A percentile compares a stretch with the other conserved stretches of the same genome.
Conservation (phyloP, 441 rosid species). For the Pelargonium australe region DNA sequence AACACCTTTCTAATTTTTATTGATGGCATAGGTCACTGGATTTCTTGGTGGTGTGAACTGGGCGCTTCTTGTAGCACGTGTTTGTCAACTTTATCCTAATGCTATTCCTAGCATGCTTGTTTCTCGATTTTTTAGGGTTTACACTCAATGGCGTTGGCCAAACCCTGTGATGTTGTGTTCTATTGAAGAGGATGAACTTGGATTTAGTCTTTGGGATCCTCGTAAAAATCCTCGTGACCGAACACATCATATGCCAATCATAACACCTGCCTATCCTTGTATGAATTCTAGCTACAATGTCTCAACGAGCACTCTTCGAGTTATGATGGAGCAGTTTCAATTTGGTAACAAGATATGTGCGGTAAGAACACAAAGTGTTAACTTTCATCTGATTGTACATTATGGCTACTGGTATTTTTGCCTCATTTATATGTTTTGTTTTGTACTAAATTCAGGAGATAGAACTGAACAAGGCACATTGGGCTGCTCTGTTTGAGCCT, state of each 20-base stretch:
- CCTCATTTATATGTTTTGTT: background rate
- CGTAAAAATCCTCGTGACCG: constrained; percentile 56
- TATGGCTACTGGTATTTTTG: background rate
- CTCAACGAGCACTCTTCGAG: constrained; percentile 55
- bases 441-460: constrained; percentile 39
- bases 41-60: constrained; percentile 77
- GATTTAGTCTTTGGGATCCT: constrained; percentile 74
- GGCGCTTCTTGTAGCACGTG: constrained; percentile 69
- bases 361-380: constrained; percentile 29
- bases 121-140: constrained; percentile 82
- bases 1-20: background rate
- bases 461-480: constrained; percentile 47
- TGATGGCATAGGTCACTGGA: constrained; percentile 49
- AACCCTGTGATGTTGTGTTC: constrained; percentile 94
- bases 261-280: constrained; percentile 76
- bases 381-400: background rate
- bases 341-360: constrained; percentile 51
- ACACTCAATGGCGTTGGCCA: constrained; percentile 95
- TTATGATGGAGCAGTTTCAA: constrained; percentile 62
- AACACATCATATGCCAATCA: constrained; percentile 64
- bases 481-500: constrained; percentile 55
- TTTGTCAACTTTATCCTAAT: constrained; percentile 92
- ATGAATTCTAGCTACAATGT: constrained; percentile 76
- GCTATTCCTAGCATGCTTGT: constrained; percentile 88
- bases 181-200: constrained; percentile 79